Base-by-base conservation (phyloP, 176 grass and related monocot genomes). In the Olyra latifolia region DNA sequence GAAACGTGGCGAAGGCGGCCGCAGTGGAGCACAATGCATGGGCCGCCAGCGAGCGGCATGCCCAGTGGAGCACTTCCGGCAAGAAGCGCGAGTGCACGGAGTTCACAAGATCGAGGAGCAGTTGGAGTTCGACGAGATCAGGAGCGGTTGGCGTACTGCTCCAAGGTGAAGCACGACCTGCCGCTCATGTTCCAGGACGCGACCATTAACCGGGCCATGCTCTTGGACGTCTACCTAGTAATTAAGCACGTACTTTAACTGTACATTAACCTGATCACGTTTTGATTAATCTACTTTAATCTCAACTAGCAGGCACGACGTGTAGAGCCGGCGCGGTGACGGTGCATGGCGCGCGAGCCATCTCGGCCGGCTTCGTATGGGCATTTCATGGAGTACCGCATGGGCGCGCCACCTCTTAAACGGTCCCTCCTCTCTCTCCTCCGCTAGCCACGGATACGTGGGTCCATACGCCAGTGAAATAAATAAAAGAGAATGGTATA, bases 131-230 rank as follows among this genome's bases (percentile, higher is more conserved):
- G 69, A 50, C 8, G 50, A 29, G 69, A 52, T 71, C 46, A 71
- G 45, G 16, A 71, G 46, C 0, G 46, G 8, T 25, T 71, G 0
- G 46, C 23, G 25, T 71, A 71, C 69, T 71, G 69, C 45, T 71
- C 45, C 69, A 71, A 71, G 8, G 25, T 71, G 45, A 71, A 71
- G 45, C 27, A 32, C 46, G 46, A 71, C 8, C 69, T 71, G 45
- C 69, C 46, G 14, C 69, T 50, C 45, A 71, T 71, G 69, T 50
- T 71, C 69, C 41, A 3, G 12, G 66, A 50, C 15, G 67, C 4
- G 69, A 30, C 15, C 69, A 71, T 71, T 44, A 50, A 71, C 69
- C 45, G 69, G 12, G 69, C 69, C 45, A 71, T 71, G 69, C 30
- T 52, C 45, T 44, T 50, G 1, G 69, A 71, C 69, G 4, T 52